Evolutionary conservation across 2,329 filamentous ascomycete species (phyloP).

Genomic region (Fusarium nisikadoi): DNA sequence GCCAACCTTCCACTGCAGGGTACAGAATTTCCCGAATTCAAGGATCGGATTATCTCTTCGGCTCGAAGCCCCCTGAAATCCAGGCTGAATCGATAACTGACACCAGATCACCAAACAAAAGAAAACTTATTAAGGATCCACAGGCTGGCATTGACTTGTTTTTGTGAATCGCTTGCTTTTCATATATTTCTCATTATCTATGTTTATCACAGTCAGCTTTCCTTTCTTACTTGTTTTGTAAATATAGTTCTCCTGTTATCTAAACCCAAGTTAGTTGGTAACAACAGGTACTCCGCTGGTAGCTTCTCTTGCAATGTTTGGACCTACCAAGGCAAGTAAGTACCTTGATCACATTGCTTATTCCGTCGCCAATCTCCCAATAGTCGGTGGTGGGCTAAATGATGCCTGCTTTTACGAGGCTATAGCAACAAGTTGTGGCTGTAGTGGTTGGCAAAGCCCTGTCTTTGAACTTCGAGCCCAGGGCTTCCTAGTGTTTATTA

Average conservation of each 20-base stretch:
- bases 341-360: neutral
- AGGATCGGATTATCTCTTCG: slow-evolving; percentile 45
- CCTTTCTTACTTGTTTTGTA: neutral
- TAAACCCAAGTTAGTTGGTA: neutral
- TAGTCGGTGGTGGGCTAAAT: neutral
- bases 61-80: slow-evolving; percentile 6
- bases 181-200: neutral
- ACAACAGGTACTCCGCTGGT: neutral
- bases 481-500: neutral
- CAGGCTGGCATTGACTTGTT: neutral
- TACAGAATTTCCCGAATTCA: slow-evolving; percentile 35
- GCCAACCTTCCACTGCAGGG: slow-evolving; percentile 34
- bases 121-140: neutral
- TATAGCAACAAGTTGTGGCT: neutral
- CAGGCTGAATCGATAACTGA: neutral
- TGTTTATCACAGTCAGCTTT: neutral
- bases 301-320: neutral
- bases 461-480: neutral
- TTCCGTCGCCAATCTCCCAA: neutral
- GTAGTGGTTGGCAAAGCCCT: neutral
- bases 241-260: neutral
- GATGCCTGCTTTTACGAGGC: neutral
- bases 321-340: neutral
- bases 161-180: neutral
- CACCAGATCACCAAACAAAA: neutral